Evolutionary conservation across 257 asterid species (phyloP), one percentile per base, ranked within the genome.

Genomic region (Solanum bukasovii): DNA sequence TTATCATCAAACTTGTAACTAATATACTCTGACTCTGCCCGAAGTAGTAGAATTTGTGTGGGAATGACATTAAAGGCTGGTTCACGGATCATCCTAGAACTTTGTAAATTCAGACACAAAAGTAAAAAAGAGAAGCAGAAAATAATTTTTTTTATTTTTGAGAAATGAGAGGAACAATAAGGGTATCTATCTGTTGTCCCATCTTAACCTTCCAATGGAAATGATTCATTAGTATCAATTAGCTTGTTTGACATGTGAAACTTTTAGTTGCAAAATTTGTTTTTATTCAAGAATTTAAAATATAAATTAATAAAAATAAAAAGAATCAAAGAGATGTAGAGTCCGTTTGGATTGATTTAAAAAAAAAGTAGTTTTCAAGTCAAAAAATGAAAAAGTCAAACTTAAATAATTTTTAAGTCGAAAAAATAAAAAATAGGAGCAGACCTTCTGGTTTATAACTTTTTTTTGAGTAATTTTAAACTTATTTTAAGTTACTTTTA

Each of bases 201-300:
- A 73, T 72, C 40, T 71, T 77, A 78, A 87, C 87, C 88, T 88
- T 33, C 75, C 42, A 49, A 46, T 44, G 72, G 16, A 35, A 35
- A 37, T 37, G 82, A 88, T 86, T 86, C 34, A 71, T 33, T 16
- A 38, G 67, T 85, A 65, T 85, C 38, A 7, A 40, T 40, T 9
- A 44, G 52, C 87, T 92, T 91, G 89, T 87, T 90, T 68, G 37
- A 84, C 91, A 91, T 89, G 94, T 93, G 94, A 92, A 88, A 86
- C 90, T 90, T 90, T 72, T 78, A 87, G 90, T 93, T 33, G 88
- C 82, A 49, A 40, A 74, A 46, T 52, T 84, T 93, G 86, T 91
- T 82, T 84, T 21, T 87, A 85, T 91, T 52, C 21, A 14, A 14
- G 18, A 52, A 14, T 52, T 14, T 52, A 16, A 14, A 52, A 52